These are phyloP conservation scores for Pharus latifolius DNA, from an alignment of 176 grass and related monocot species.

Conservation along the genomic window DNA sequence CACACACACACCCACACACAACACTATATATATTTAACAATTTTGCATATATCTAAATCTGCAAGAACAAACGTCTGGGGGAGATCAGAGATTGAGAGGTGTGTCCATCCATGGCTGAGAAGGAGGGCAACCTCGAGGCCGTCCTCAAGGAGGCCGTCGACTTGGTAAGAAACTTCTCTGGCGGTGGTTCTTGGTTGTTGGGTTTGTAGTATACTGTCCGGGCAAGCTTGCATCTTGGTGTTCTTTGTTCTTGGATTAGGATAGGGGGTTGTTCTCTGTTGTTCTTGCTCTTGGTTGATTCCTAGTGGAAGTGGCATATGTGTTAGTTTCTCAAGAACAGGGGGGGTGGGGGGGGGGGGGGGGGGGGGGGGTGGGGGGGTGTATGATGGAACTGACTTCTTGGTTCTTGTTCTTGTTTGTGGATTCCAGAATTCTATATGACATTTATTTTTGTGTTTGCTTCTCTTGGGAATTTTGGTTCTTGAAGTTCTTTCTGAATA, in stretches of 20 bases:
- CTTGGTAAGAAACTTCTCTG: conserved; percentile 22
- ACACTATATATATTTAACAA: background rate
- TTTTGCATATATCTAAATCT: background rate
- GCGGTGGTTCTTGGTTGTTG: background rate
- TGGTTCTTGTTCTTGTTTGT: background rate
- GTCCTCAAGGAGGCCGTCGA: conserved; percentile 57
- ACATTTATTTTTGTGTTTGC: background rate
- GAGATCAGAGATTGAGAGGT: background rate
- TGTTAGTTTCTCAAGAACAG: background rate
- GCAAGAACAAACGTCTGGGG: background rate
- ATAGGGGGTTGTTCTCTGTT: background rate
- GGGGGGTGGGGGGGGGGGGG: no score
- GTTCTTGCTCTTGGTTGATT: background rate
- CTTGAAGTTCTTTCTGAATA: background rate
- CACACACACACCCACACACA: background rate
- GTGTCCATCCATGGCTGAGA: conserved; percentile 30
- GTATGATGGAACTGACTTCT: background rate
- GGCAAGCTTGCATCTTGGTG: background rate
- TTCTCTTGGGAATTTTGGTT: background rate
- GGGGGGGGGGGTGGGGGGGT: no score
- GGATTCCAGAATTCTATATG: background rate
- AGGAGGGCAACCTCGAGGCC: conserved; percentile 38
- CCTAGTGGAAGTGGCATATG: background rate
- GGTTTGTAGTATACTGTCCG: background rate
- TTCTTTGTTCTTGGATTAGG: conserved; percentile 1